Percentiles rank a stretch among this genome's conserved stretches.
These are phyloP conservation scores for Scenedesmus sp. DNA, from an alignment of 163 green algal species.

Conservation along the genomic window DNA sequence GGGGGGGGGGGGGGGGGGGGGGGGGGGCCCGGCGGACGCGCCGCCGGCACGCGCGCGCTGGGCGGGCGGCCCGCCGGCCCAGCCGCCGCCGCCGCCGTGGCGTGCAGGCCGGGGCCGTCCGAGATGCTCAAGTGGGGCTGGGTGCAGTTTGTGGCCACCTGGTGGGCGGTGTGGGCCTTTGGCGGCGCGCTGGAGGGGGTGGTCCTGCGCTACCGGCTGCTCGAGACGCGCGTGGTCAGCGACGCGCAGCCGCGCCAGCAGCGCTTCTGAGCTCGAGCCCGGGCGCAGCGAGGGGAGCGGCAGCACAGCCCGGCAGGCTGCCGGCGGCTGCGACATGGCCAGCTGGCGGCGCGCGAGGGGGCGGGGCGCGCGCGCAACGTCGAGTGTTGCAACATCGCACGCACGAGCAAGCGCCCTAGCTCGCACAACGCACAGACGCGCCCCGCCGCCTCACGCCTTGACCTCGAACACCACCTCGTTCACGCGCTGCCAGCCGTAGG, in stretches of 20 bases:
- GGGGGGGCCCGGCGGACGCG: too few relatives aligned
- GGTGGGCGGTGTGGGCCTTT: conserved; percentile 56
- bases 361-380: too few relatives aligned
- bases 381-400: too few relatives aligned
- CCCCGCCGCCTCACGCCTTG: too few relatives aligned
- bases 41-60: background rate
- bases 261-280: conserved; percentile 42
- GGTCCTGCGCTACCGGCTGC: conserved; percentile 51
- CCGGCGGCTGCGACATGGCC: too few relatives aligned
- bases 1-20: too few relatives aligned
- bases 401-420: too few relatives aligned
- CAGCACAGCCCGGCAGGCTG: too few relatives aligned
- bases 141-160: conserved; percentile 63
- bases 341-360: too few relatives aligned
- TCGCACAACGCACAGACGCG: too few relatives aligned
- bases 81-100: too few relatives aligned
- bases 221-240: conserved; percentile 51
- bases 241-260: conserved; percentile 48
- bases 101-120: conserved; percentile 47
- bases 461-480: conserved; percentile 44
- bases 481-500: conserved; percentile 31
- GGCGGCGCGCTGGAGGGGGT: conserved; percentile 46
- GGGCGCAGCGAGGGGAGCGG: too few relatives aligned
- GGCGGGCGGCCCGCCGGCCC: background rate
- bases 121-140: conserved; percentile 69